A percentile compares a stretch with the other conserved stretches of the same genome.
These are phyloP conservation scores for Erigeron philadelphicus DNA, from an alignment of 140 eudicot genomes.

Conservation along the genomic window DNA sequence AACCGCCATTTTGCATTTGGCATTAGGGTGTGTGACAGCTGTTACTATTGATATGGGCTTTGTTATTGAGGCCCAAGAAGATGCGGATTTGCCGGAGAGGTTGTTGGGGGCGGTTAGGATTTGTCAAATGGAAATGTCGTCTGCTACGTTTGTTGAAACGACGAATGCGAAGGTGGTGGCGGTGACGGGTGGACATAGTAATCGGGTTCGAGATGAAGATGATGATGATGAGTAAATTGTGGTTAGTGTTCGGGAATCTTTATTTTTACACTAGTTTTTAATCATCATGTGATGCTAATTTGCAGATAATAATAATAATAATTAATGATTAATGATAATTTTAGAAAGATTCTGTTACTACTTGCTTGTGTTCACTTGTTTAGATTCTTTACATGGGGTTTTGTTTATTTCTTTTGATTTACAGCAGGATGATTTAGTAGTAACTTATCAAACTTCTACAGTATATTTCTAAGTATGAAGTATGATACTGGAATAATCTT, in stretches of 20 bases:
- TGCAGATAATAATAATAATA: not conserved
- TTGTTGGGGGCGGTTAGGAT: conserved; percentile 84
- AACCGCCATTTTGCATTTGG: conserved; percentile 61
- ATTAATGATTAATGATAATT: too few relatives aligned
- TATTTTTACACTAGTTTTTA: not conserved
- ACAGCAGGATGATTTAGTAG: too few relatives aligned
- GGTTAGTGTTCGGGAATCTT: not conserved
- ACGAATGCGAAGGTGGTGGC: conserved; percentile 13
- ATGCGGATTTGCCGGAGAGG: conserved; percentile 72
- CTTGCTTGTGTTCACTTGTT: too few relatives aligned
- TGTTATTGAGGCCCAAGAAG: conserved; percentile 62
- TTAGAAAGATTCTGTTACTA: too few relatives aligned
- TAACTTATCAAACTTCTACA: too few relatives aligned
- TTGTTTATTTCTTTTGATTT: too few relatives aligned
- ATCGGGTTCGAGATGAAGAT: conserved; percentile 30
- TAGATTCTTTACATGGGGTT: too few relatives aligned
- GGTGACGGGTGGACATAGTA: conserved; percentile 19
- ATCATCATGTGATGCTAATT: not conserved
- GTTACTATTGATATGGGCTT: conserved; percentile 93
- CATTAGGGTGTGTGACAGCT: conserved; percentile 70
- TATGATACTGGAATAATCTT: too few relatives aligned
- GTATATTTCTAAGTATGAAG: too few relatives aligned
- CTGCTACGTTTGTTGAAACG: conserved; percentile 51
- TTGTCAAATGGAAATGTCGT: conserved; percentile 80
- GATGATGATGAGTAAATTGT: conserved; percentile 19